Conservation (phyloP, 179 eudicot genomes). For the Sideroxylon spinosum region DNA sequence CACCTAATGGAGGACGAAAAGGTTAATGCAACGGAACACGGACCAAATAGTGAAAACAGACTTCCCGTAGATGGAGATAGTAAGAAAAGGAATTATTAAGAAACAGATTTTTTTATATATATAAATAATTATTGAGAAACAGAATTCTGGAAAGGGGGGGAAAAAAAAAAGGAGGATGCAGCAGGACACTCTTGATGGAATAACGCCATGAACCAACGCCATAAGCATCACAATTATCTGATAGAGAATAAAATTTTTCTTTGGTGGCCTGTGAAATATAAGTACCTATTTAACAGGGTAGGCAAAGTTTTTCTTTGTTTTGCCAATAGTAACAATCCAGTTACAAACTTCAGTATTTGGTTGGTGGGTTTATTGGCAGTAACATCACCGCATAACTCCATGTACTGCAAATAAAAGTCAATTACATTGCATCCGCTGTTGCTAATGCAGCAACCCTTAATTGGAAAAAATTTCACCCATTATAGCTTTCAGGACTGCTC, state of each 20-base stretch:
- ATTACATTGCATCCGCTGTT: background rate
- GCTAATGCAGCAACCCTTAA: background rate
- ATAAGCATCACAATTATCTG: background rate
- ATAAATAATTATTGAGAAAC: background rate
- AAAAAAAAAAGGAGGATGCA: background rate
- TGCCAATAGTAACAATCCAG: background rate
- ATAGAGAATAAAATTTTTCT: background rate
- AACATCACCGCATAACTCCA: background rate
- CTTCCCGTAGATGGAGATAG: background rate
- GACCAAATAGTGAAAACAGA: background rate
- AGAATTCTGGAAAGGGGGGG: background rate
- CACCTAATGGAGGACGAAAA: slow-evolving; percentile 44
- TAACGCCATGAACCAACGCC: background rate
- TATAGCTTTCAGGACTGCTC: background rate
- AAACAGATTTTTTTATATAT: too few relatives aligned
- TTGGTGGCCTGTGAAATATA: background rate
- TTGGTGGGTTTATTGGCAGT: background rate
- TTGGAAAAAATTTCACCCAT: too few relatives aligned
- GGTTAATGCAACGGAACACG: slow-evolving; percentile 5
- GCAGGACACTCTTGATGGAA: background rate
- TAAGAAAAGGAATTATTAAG: background rate
- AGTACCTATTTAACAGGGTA: background rate
- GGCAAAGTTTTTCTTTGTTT: background rate
- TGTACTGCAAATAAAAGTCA: background rate
- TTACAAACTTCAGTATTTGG: background rate